Evolutionary conservation across 1,284 basidiomycete genomes (phyloP).

Genomic region (Ustilago cynodontis): DNA sequence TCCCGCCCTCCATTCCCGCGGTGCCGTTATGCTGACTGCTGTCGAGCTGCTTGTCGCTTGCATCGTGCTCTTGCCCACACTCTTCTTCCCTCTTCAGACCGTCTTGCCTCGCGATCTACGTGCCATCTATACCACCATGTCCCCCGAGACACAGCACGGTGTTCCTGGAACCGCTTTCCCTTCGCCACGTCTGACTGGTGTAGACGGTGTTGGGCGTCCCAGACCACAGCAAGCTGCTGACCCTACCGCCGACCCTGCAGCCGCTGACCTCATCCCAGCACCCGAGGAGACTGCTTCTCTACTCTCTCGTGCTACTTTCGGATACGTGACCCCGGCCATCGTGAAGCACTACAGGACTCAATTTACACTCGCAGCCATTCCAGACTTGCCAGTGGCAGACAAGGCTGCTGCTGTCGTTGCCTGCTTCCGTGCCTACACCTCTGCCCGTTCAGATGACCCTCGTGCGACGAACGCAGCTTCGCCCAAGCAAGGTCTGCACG

Average conservation of each 20-base stretch:
- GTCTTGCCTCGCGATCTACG: conserved; percentile 54
- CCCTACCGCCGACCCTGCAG: conserved; percentile 9
- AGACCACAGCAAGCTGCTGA: conserved; percentile 2
- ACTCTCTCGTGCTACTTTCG: conserved; percentile 60
- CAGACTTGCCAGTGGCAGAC: conserved; percentile 73
- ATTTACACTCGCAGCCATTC: conserved; percentile 72
- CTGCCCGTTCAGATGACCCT: conserved; percentile 23
- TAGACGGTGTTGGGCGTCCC: conserved; percentile 13
- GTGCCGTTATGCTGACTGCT: conserved; percentile 38
- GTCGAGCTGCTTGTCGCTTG: conserved; percentile 45
- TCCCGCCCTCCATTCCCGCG: conserved; percentile 22
- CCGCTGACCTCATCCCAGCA: conserved; percentile 49
- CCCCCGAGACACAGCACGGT: conserved; percentile 51
- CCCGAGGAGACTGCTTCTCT: conserved; percentile 66
- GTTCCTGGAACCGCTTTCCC: conserved; percentile 63
- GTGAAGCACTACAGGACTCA: conserved; percentile 71
- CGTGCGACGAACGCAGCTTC: not conserved
- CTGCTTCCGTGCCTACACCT: conserved; percentile 60
- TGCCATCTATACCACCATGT: conserved; percentile 65
- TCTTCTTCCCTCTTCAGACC: conserved; percentile 59
- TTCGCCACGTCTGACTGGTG: conserved; percentile 50
- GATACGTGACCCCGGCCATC: conserved; percentile 69
- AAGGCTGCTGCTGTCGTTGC: conserved; percentile 71
- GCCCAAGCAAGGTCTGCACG: conserved; percentile 35
- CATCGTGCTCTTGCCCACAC: conserved; percentile 47